phyloP scores from a whole-genome alignment of 108 stramenopile species.

The Schizochytrium sp. region DNA sequence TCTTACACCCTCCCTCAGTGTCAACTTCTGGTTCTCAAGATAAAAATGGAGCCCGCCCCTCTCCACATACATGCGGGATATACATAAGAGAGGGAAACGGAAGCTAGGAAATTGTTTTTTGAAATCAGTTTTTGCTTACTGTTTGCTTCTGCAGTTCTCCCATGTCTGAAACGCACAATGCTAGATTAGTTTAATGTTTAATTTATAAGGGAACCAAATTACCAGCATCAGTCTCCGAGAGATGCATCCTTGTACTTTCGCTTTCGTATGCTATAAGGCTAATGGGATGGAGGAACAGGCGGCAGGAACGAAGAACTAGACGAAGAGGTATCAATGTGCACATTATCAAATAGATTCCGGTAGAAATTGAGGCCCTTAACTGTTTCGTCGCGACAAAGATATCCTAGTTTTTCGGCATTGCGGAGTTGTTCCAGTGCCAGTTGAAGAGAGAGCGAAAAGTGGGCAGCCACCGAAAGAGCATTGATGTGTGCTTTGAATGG shows the following conservation, averaged over 20 bases:
- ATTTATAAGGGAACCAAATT: too few species aligned
- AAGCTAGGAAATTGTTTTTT: too few species aligned
- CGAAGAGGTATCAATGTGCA: neutral
- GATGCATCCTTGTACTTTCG: too few species aligned
- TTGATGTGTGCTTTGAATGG: slow-evolving; percentile 80
- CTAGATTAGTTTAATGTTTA: too few species aligned
- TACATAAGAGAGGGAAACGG: too few species aligned
- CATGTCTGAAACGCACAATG: too few species aligned
- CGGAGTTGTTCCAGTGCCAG: slow-evolving; percentile 87
- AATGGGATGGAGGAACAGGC: neutral
- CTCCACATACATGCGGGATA: too few species aligned
- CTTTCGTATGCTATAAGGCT: neutral
- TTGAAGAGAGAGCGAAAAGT: slow-evolving; percentile 79
- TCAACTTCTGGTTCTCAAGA: slow-evolving; percentile 11
- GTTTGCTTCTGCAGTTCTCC: too few species aligned
- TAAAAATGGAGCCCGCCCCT: neutral
- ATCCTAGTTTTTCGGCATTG: slow-evolving; percentile 83
- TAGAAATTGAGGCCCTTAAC: slow-evolving; percentile 84
- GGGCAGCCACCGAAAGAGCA: slow-evolving; percentile 29
- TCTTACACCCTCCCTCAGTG: neutral
- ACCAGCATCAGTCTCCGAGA: too few species aligned
- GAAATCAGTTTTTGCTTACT: too few species aligned
- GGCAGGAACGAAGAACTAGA: neutral
- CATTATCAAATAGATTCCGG: slow-evolving; percentile 81
- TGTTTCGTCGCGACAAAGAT: slow-evolving; percentile 85